phyloP scores from a whole-genome alignment of 768 basidiomycete species.

The Mycena latifolia region DNA sequence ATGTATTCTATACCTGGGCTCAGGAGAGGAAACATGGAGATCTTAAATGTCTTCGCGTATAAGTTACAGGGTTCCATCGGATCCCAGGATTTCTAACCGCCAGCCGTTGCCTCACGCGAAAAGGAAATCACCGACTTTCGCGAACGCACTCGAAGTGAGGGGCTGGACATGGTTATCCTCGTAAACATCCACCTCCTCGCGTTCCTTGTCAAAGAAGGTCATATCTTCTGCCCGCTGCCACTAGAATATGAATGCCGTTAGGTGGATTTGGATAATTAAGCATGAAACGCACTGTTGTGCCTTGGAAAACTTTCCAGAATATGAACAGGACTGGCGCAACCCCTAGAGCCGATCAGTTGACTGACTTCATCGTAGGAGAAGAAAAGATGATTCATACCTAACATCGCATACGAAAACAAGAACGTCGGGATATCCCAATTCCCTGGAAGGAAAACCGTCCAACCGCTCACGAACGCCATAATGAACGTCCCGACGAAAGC shows the following conservation, averaged over 20 bases:
- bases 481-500: slow-evolving; percentile 55
- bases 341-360: not conserved
- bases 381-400: no score
- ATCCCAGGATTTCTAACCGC: no score
- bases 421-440: slow-evolving; percentile 61
- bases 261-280: no score
- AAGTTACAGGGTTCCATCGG: no score
- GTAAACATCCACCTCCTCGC: slow-evolving; percentile 56
- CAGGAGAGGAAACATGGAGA: not conserved
- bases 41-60: no score
- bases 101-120: not conserved
- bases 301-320: slow-evolving; percentile 58
- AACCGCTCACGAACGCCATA: slow-evolving; percentile 64
- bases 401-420: slow-evolving; percentile 63
- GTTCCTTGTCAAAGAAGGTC: slow-evolving; percentile 60
- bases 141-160: slow-evolving; percentile 15
- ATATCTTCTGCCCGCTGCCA: slow-evolving; percentile 54
- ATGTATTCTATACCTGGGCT: no score
- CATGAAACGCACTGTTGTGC: slow-evolving; percentile 49
- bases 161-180: slow-evolving; percentile 45
- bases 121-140: slow-evolving; percentile 12
- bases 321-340: slow-evolving; percentile 57
- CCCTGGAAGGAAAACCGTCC: slow-evolving; percentile 65
- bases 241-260: slow-evolving; percentile 38
- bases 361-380: no score